phyloP scores from a whole-genome alignment of 2,329 filamentous ascomycete species.

The Botryotinia convoluta region DNA sequence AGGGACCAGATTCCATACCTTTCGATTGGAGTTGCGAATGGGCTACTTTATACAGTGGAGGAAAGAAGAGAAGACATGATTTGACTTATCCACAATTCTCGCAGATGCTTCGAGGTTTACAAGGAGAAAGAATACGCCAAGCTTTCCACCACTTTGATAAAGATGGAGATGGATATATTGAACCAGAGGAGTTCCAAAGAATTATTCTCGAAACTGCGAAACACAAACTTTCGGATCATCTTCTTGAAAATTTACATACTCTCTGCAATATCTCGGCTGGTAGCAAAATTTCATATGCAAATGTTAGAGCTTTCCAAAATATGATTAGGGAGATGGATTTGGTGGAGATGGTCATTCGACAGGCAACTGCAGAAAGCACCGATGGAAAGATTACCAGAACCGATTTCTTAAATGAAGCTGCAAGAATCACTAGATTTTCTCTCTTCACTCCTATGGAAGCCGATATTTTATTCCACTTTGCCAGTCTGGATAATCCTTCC shows the following conservation, averaged over 20 bases:
- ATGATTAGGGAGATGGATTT: conserved; percentile 97
- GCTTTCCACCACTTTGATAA: conserved; percentile 91
- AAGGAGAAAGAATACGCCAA: conserved; percentile 93
- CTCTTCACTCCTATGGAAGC: conserved; percentile 98
- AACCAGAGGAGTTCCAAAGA: conserved; percentile 91
- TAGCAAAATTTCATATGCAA: conserved; percentile 95
- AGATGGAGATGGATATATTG: conserved; percentile 90
- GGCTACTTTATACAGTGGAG: conserved; percentile 91
- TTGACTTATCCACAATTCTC: conserved; percentile 97
- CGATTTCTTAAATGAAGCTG: conserved; percentile 93
- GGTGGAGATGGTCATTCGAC: conserved; percentile 87
- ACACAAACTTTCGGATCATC: conserved; percentile 96
- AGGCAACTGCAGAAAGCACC: conserved; percentile 75
- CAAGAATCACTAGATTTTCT: conserved; percentile 87
- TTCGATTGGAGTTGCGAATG: conserved; percentile 98
- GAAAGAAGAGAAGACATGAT: conserved; percentile 80
- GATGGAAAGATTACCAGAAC: conserved; percentile 93
- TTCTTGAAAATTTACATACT: conserved; percentile 85
- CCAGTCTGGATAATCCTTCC: conserved; percentile 84
- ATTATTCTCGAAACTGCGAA: conserved; percentile 91
- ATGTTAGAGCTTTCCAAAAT: conserved; percentile 96
- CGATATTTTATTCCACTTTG: conserved; percentile 98
- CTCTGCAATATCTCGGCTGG: conserved; percentile 91
- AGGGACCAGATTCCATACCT: conserved; percentile 77
- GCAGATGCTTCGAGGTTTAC: conserved; percentile 93